These are phyloP conservation scores for Melanopsichium pennsylvanicum DNA, from an alignment of 1,284 basidiomycete genomes.

Conservation along the genomic window DNA sequence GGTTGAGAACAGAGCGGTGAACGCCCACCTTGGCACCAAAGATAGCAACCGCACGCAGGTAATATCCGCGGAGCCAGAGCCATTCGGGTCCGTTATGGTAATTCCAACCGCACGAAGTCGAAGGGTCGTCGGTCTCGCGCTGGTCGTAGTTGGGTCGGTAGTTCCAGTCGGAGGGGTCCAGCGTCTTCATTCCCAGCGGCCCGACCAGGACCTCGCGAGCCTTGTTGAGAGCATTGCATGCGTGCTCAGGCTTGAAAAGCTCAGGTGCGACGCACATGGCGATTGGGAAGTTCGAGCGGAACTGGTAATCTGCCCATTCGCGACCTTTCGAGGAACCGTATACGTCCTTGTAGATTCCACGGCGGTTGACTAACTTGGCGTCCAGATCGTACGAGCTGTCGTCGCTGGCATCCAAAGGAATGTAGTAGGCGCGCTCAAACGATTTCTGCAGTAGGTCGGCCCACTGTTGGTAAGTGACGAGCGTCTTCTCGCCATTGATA, in stretches of 20 bases:
- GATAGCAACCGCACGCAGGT: constrained; percentile 80
- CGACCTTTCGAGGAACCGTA: constrained; percentile 69
- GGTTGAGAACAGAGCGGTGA: constrained; percentile 38
- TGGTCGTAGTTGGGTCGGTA: constrained; percentile 61
- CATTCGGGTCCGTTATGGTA: constrained; percentile 79
- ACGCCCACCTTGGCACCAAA: constrained; percentile 66
- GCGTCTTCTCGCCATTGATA: constrained; percentile 74
- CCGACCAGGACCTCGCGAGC: constrained; percentile 51
- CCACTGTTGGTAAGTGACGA: constrained; percentile 92
- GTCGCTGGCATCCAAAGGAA: constrained; percentile 80
- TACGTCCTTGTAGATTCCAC: constrained; percentile 98
- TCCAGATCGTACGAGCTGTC: constrained; percentile 79
- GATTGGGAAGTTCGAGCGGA: constrained; percentile 80
- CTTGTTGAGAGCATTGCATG: constrained; percentile 71
- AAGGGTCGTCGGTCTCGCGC: constrained; percentile 44
- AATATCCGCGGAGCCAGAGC: constrained; percentile 94
- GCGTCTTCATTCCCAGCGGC: constrained; percentile 58
- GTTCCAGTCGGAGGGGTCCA: constrained; percentile 58
- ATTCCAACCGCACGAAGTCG: constrained; percentile 52
- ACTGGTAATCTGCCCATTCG: constrained; percentile 95
- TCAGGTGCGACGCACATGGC: constrained; percentile 98
- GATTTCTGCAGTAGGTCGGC: constrained; percentile 80
- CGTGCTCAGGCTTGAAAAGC: constrained; percentile 83
- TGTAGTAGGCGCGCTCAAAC: constrained; percentile 90
- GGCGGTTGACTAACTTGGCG: constrained; percentile 78